Percentiles rank a stretch among this genome's conserved stretches.
Conservation (phyloP, 176 grass and related monocot species). For the Aegilops longissima region DNA sequence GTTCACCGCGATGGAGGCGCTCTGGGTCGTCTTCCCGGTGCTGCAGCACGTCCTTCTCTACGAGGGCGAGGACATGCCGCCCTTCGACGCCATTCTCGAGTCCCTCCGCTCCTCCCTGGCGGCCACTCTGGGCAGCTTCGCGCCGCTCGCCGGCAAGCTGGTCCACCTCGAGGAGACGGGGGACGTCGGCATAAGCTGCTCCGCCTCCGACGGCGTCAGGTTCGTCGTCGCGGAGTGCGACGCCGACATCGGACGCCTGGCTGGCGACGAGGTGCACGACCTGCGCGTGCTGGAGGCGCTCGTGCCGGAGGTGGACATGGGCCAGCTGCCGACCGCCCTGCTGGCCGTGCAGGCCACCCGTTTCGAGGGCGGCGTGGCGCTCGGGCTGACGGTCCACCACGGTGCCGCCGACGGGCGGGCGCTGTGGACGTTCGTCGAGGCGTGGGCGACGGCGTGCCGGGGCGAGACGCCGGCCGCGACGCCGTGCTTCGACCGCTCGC, state of each 20-base stretch:
- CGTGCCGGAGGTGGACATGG: slow-evolving; percentile 43
- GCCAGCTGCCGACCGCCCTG: slow-evolving; percentile 31
- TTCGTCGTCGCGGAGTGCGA: slow-evolving; percentile 49
- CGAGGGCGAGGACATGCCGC: slow-evolving; percentile 15
- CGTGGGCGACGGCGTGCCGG: background rate
- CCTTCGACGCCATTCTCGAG: slow-evolving; percentile 17
- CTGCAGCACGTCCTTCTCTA: slow-evolving; percentile 38
- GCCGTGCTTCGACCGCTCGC: background rate
- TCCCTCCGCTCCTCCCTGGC: slow-evolving; percentile 38
- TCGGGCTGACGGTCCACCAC: slow-evolving; percentile 34
- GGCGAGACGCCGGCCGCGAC: background rate
- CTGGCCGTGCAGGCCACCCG: slow-evolving; percentile 50
- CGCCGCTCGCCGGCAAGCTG: slow-evolving; percentile 43
- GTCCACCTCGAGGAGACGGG: slow-evolving; percentile 16
- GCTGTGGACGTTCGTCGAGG: slow-evolving; percentile 21
- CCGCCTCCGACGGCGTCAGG: slow-evolving; percentile 9
- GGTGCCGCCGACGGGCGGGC: slow-evolving; percentile 24
- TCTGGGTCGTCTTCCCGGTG: background rate
- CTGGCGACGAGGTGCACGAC: slow-evolving; percentile 36
- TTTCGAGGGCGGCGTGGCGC: background rate
- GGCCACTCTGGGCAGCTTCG: slow-evolving; percentile 3
- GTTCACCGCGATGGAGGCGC: slow-evolving; percentile 35
- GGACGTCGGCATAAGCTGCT: slow-evolving; percentile 39
- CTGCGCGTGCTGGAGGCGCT: slow-evolving; percentile 22
- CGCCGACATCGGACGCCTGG: slow-evolving; percentile 34